Conservation (phyloP, 495 filamentous ascomycete genomes). For the Talaromyces proteolyticus region DNA sequence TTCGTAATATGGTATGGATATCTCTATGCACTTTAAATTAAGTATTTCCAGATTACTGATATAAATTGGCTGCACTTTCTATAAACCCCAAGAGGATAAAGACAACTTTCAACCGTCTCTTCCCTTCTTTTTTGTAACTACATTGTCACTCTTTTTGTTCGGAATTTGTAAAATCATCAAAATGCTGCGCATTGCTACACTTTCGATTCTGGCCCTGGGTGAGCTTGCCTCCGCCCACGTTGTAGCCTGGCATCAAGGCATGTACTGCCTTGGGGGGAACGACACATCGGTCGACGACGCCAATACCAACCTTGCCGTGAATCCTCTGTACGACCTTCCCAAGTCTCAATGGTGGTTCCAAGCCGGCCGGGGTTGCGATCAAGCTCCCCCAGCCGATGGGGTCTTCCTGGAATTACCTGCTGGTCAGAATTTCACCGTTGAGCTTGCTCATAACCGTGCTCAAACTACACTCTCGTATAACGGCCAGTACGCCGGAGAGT, state of each 20-base stretch:
- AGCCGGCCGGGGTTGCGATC: slow-evolving; percentile 40
- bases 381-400: slow-evolving; percentile 28
- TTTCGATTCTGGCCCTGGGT: not conserved
- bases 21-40: not conserved
- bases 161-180: not conserved
- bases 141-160: not conserved
- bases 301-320: slow-evolving; percentile 37
- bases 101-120: not conserved
- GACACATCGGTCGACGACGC: slow-evolving; percentile 20
- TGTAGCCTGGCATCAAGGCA: slow-evolving; percentile 38
- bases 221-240: slow-evolving; percentile 32
- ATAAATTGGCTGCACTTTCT: not conserved
- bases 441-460: slow-evolving; percentile 47
- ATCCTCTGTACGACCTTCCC: slow-evolving; percentile 35
- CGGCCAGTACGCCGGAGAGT: slow-evolving; percentile 28
- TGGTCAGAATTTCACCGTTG: slow-evolving; percentile 45
- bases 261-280: slow-evolving; percentile 39
- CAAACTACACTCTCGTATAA: slow-evolving; percentile 43
- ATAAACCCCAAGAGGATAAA: not conserved
- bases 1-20: not conserved
- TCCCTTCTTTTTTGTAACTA: not conserved
- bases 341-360: slow-evolving; percentile 47
- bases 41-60: not conserved
- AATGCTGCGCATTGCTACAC: not conserved
- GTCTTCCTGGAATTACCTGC: slow-evolving; percentile 45